Base-by-base conservation (phyloP, 2,329 filamentous ascomycete species). In the Phialophora tarda region DNA sequence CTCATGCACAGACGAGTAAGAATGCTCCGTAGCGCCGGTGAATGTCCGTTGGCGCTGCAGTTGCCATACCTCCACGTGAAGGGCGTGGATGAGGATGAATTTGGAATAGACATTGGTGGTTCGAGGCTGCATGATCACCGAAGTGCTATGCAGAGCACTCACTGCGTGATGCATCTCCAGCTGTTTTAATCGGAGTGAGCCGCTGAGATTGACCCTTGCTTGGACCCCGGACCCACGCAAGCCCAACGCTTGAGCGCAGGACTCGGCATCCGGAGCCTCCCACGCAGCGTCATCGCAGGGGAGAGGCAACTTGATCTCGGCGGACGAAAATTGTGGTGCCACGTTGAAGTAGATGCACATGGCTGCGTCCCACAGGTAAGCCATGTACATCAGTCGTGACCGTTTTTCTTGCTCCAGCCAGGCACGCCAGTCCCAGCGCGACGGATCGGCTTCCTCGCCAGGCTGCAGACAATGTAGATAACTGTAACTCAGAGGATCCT, bases 321-420 rank as follows among this genome's bases (percentile, higher is more conserved):
- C 82, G 8, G 83, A 78, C 65, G 91, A 86, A 50, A 92, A 86
- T 53, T 86, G 82, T 14, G 89, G 84, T 10, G 82, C 77, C n/a
- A 80, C 78, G 75, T 92, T 92, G 82, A 91, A 92, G 75, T 88
- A 92, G 23, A 92, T 84, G 21, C 86, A 86, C 74, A 89, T 84
- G 11, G 88, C 86, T 17, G 84, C 82, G 73, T 92, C 89, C 38
- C 85, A 81, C 21, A 91, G 78, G 73, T 88, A 88, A 2, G 91
- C 82, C 72, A 86, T 83, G 72, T 88, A 88, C 82, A 91, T 85
- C 21, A 88, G 77, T 48, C 90, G 83, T 32, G 86, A 85, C 50
- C 89, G 85, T 74, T 85, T 87, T 78, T 93, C 90, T 72, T 92
- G 89, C 67, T 89, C 86, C 38, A 91, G 80, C 90, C 90, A 92